Evolutionary conservation across 345 rosid genomes (phyloP), one percentile per base, ranked within the genome.

Genomic region (Cardiospermum halicacabum): DNA sequence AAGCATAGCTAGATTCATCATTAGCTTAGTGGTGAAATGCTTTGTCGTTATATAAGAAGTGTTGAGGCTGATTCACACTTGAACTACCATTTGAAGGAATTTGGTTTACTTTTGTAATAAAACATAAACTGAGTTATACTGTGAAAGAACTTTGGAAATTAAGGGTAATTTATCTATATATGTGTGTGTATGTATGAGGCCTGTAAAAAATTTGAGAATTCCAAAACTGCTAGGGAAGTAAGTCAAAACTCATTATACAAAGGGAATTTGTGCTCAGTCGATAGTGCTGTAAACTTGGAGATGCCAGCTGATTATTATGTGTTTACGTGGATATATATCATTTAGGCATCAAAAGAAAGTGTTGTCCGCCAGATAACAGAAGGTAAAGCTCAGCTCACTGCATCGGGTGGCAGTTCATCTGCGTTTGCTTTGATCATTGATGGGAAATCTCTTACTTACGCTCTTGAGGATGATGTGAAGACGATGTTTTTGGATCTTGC

Each of bases 361-460:
- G 86, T 92, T 9, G 64, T 69, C 39, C 55, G 26, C n/a, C 96
- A 89, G 82, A 84, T 92, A 66, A 72, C 45, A 56, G 78, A 73
- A 25, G 98, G 96, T 56, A 84, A 78, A 68, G 60, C 72, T 58
- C 89, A 75, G 80, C 58, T 83, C 31, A 31, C 70, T 65, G 80
- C 72, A 68, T 72, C 85, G 24, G 73, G 70, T 65, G 91, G 81
- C 49, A 79, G 72, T 53, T 65, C 83, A 65, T 84, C 81, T 64
- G 91, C 86, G 16, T 83, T 78, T 82, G 96, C 98, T 45, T 73
- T 92, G 74, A 86, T 92, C 71, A 88, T 92, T 67, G 96, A 92
- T 79, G 98, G 98, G 47, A 93, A 88, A 69, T 93, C 98, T 53
- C 98, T 93, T 42, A 68, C 96, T 63, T 86, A 88, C 68, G 98